Percentiles rank a stretch among this genome's conserved stretches.
These are phyloP conservation scores for Camillea tinctor DNA, from an alignment of 2,329 filamentous ascomycete genomes.

Conservation along the genomic window DNA sequence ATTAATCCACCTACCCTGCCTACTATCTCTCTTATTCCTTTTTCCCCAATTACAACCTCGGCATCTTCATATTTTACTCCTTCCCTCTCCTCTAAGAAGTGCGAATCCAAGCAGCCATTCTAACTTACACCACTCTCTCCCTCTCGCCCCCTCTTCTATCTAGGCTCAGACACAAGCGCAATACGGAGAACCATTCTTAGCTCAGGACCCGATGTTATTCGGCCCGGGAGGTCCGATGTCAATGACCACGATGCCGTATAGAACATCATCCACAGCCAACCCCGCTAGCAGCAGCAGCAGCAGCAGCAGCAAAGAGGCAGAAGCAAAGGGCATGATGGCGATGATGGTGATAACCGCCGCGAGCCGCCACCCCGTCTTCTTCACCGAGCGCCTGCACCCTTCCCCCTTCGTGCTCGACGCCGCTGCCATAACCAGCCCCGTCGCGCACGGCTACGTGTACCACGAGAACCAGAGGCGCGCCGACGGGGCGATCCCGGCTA, in stretches of 20 bases:
- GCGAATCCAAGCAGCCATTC: no score
- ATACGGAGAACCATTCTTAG: background rate
- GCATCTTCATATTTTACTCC: no score
- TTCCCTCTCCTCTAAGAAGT: no score
- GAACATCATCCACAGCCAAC: constrained; percentile 3
- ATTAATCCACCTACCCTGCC: background rate
- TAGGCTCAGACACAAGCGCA: background rate
- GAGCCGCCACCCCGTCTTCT: constrained; percentile 71
- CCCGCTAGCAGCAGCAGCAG: constrained; percentile 4
- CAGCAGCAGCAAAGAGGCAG: constrained; percentile 1
- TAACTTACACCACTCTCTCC: background rate
- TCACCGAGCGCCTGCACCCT: constrained; percentile 62
- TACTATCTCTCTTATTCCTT: background rate
- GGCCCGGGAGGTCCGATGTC: background rate
- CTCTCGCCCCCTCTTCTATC: background rate
- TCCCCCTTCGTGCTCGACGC: constrained; percentile 42
- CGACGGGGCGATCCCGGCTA: constrained; percentile 31
- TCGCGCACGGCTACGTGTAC: constrained; percentile 62
- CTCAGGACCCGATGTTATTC: background rate
- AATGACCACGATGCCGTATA: constrained; percentile 7
- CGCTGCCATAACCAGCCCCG: constrained; percentile 42
- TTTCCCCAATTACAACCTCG: no score
- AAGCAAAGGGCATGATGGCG: no score
- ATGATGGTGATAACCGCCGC: constrained; percentile 45
- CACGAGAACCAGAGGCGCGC: constrained; percentile 40